A percentile compares a stretch with the other conserved stretches of the same genome.
These are phyloP conservation scores for Penicillium crustosum DNA, from an alignment of 2,329 filamentous ascomycete species.

Conservation along the genomic window DNA sequence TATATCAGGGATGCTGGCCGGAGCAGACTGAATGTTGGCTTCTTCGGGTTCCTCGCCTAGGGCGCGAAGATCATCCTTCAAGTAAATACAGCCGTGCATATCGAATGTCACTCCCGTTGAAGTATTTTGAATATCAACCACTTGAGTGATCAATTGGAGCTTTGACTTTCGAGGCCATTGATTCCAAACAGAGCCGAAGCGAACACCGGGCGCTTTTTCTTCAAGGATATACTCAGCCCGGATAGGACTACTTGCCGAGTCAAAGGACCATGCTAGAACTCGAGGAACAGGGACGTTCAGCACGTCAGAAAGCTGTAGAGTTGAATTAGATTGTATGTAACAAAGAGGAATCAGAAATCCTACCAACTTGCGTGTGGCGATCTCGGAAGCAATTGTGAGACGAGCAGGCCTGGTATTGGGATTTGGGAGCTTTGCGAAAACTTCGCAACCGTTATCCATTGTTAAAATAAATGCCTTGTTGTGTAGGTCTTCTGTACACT, in stretches of 20 bases:
- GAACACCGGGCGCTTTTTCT: constrained; percentile 32
- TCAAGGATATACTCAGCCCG: constrained; percentile 30
- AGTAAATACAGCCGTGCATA: constrained; percentile 30
- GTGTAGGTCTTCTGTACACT: constrained; percentile 34
- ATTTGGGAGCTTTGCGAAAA: constrained; percentile 32
- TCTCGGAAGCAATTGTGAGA: constrained; percentile 25
- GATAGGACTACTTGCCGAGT: constrained; percentile 17
- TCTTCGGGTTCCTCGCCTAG: constrained; percentile 16
- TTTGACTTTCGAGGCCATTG: constrained; percentile 28
- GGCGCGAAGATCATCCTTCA: constrained; percentile 24
- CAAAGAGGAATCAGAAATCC: constrained; percentile 1
- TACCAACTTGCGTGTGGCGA: constrained; percentile 30
- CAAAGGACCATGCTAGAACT: constrained; percentile 22
- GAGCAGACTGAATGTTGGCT: background rate
- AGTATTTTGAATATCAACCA: constrained; percentile 30
- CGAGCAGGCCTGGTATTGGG: constrained; percentile 29
- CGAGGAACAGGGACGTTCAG: constrained; percentile 21
- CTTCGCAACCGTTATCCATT: constrained; percentile 32
- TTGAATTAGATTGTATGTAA: constrained; percentile 10
- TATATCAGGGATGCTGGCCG: constrained; percentile 2
- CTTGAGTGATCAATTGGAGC: constrained; percentile 25
- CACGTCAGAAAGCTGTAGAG: constrained; percentile 20
- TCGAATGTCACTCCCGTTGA: constrained; percentile 25
- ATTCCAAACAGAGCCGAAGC: constrained; percentile 32
- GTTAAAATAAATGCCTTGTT: constrained; percentile 40